Percentiles rank a stretch among this genome's conserved stretches.
Conservation (phyloP, 2,329 filamentous ascomycete species). For the Penicillium concentricum region DNA sequence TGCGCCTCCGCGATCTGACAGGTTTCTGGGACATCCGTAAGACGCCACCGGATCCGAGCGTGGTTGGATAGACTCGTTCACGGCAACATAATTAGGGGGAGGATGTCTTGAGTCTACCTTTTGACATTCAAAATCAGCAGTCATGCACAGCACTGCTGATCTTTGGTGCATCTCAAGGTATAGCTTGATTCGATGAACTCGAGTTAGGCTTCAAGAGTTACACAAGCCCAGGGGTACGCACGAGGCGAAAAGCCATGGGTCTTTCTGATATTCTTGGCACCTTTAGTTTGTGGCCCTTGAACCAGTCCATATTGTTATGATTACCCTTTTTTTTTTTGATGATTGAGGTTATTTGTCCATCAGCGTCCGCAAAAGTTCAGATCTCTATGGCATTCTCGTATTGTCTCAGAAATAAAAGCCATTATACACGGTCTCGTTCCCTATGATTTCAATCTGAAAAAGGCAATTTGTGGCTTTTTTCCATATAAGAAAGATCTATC, state of each 20-base stretch:
- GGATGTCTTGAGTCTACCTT: constrained; percentile 7
- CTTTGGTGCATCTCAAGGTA: constrained; percentile 4
- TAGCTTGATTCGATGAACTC: constrained; percentile 16
- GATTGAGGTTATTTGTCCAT: constrained; percentile 10
- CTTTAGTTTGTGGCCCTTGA: constrained; percentile 11
- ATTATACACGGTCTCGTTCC: background rate
- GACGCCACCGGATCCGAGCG: constrained; percentile 22
- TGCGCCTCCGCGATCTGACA: constrained; percentile 23
- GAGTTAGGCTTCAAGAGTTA: constrained; percentile 11
- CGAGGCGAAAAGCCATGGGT: constrained; percentile 6
- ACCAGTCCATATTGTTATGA: constrained; percentile 27
- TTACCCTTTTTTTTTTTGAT: constrained; percentile 13
- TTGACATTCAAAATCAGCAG: constrained; percentile 5
- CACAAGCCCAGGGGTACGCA: constrained; percentile 7
- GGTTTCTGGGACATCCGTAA: constrained; percentile 30
- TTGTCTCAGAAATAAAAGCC: background rate
- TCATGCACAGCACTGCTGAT: constrained; percentile 13
- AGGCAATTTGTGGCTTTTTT: constrained; percentile 6
- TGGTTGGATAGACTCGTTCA: constrained; percentile 23
- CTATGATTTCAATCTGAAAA: background rate
- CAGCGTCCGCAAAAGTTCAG: constrained; percentile 20
- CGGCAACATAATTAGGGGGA: constrained; percentile 16
- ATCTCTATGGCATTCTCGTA: constrained; percentile 3
- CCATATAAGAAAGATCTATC: background rate
- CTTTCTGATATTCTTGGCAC: constrained; percentile 8